phyloP scores from a whole-genome alignment of 2,329 filamentous ascomycete genomes.

The Dactylonectria estremocensis region DNA sequence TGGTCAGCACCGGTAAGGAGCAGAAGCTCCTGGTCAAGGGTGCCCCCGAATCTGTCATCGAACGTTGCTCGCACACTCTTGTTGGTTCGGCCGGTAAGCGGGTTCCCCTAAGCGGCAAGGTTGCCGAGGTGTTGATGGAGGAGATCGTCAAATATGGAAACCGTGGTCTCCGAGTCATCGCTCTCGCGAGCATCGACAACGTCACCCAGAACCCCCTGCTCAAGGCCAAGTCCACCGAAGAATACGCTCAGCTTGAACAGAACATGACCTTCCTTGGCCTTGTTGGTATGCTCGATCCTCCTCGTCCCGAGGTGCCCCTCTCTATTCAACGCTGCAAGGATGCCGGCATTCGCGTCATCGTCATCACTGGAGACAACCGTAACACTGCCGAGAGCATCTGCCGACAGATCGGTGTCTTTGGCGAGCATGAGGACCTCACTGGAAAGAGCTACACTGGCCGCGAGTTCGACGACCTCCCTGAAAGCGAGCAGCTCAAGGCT shows the following conservation, averaged over 20 bases:
- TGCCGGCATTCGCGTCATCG: constrained; percentile 95
- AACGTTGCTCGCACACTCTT: constrained; percentile 88
- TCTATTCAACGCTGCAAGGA: constrained; percentile 92
- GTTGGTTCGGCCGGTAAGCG: constrained; percentile 85
- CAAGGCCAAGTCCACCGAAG: constrained; percentile 83
- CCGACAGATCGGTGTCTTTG: constrained; percentile 96
- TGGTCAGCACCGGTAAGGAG: constrained; percentile 78
- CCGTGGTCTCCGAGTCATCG: constrained; percentile 93
- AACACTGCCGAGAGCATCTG: constrained; percentile 99
- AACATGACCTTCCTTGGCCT: constrained; percentile 95
- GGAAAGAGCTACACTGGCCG: constrained; percentile 97
- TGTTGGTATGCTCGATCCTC: constrained; percentile 96
- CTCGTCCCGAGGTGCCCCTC: constrained; percentile 88
- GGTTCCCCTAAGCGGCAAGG: constrained; percentile 78
- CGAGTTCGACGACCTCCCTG: constrained; percentile 89
- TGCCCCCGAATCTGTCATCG: constrained; percentile 93
- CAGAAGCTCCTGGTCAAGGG: constrained; percentile 96
- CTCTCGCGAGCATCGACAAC: constrained; percentile 87
- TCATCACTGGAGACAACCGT: constrained; percentile 98
- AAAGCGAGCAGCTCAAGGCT: constrained; percentile 85
- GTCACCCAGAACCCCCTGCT: constrained; percentile 79
- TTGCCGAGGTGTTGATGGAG: constrained; percentile 79
- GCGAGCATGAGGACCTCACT: constrained; percentile 81
- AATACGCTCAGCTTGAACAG: constrained; percentile 92
- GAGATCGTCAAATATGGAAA: constrained; percentile 94